Evolutionary conservation across 495 filamentous ascomycete species (phyloP), one percentile per base, ranked within the genome.

Genomic region (Parachaetomium inaequale): DNA sequence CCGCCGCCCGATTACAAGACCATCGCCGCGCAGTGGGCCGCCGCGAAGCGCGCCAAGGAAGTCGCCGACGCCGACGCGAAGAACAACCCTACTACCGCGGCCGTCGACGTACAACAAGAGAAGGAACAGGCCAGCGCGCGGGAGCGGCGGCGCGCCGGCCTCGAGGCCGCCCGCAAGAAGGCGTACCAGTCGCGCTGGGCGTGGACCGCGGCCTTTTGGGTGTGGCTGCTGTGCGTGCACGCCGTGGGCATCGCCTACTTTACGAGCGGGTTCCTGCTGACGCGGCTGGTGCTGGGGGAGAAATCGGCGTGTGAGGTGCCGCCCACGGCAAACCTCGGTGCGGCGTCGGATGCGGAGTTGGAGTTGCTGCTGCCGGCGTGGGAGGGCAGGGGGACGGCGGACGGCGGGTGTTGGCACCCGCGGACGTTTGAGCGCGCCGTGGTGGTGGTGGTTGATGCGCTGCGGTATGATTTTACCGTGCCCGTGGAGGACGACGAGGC

Each of bases 401-500:
- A 82, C 19, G 78, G 82, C 34, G 94, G 93, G 55, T 98, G 94
- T 79, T 98, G 94, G 94, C 92, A 98, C 73, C 90, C 90, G 21
- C 93, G 90, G 75, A 90, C 84, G 21, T 98, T 98, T 70, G 82
- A 94, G 62, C 93, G 92, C 69, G 94, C 93, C 7, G 85, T 98
- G 57, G 82, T 98, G 26, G 84, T 98, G 49, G 82, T 98, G 38
- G 89, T 98, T 49, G 94, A 98, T 74, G 94, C 94, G 51, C 80
- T 98, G 59, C 87, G 94, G 47, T 98, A 97, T 74, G 94, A 98
- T 71, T 98, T 98, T 70, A 96, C 94, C 0, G 84, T 98, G 19
- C 94, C 95, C 0, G 87, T 89, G 61, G 72, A 74, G 11, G 75
- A 88, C 25, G 59, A 59, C 34, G 68, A 72, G n/a, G 78, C 82